Evolutionary conservation across 2,329 filamentous ascomycete genomes (phyloP).

Genomic region (Fusarium humuli): DNA sequence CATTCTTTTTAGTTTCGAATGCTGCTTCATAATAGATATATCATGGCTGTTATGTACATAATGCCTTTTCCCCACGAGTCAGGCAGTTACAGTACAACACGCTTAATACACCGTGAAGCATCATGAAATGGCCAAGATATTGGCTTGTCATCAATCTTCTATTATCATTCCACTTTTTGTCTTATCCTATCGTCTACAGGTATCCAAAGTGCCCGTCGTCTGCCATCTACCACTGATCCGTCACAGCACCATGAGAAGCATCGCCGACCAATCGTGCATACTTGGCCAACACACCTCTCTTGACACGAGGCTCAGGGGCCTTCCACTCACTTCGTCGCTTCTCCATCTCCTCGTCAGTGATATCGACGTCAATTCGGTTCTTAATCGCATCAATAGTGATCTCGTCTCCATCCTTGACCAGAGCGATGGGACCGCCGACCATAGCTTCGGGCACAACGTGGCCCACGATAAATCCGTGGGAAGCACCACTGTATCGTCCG

Average conservation of each 20-base stretch:
- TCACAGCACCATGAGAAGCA: constrained; percentile 91
- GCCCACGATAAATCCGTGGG: constrained; percentile 92
- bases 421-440: constrained; percentile 86
- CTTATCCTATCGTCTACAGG: neutral
- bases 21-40: constrained; percentile 42
- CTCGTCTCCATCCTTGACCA: constrained; percentile 82
- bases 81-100: neutral
- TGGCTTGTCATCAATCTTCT: constrained; percentile 6
- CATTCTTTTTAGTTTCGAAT: constrained; percentile 42
- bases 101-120: too few relatives aligned
- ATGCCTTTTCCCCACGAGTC: neutral
- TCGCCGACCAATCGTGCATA: constrained; percentile 90
- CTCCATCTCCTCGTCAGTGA: constrained; percentile 77
- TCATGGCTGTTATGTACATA: constrained; percentile 32
- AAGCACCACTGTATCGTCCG: constrained; percentile 87
- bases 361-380: constrained; percentile 77
- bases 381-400: constrained; percentile 88
- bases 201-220: neutral
- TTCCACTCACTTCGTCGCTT: constrained; percentile 75
- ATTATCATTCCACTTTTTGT: constrained; percentile 11
- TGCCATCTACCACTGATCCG: constrained; percentile 64
- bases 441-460: constrained; percentile 93
- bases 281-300: constrained; percentile 87
- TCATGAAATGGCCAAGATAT: neutral
- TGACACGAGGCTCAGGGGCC: constrained; percentile 77